These are phyloP conservation scores for Schizosaccharomyces lindneri DNA, from an alignment of 805 yeast species.

Conservation along the genomic window DNA sequence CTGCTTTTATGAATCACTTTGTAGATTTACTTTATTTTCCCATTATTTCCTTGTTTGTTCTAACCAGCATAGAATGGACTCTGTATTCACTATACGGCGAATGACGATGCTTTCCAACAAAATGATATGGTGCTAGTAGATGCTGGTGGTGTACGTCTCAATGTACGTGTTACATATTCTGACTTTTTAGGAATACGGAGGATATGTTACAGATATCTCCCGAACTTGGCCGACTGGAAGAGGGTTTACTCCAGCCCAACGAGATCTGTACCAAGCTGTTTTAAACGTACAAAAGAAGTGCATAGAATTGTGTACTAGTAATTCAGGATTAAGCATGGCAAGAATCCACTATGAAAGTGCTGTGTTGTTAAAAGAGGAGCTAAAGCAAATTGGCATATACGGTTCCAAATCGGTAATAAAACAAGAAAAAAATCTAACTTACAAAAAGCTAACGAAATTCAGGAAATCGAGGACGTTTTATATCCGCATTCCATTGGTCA, in stretches of 20 bases:
- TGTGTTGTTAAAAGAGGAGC: neutral
- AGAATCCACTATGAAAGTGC: conserved; percentile 35
- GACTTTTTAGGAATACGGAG: conserved; percentile 31
- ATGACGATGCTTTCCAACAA: conserved; percentile 42
- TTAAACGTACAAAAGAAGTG: conserved; percentile 58
- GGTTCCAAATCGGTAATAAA: neutral
- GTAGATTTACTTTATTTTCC: no score
- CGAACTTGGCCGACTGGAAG: conserved; percentile 87
- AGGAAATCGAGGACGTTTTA: conserved; percentile 15
- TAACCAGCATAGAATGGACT: conserved; percentile 30
- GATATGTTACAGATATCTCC: conserved; percentile 87
- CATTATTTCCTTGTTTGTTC: neutral
- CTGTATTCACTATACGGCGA: conserved; percentile 80
- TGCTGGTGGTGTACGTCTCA: conserved; percentile 45
- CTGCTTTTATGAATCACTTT: neutral
- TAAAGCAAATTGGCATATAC: neutral
- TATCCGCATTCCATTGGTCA: conserved; percentile 95
- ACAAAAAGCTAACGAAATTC: conserved; percentile 4
- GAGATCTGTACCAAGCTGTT: conserved; percentile 72
- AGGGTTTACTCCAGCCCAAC: conserved; percentile 48
- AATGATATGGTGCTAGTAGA: conserved; percentile 79
- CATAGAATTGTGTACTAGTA: conserved; percentile 40
- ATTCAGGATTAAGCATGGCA: conserved; percentile 29
- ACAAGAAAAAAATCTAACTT: neutral
- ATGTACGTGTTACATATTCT: neutral